A percentile compares a stretch with the other conserved stretches of the same genome.
These are phyloP conservation scores for Podospora fimiseda DNA, from an alignment of 495 filamentous ascomycete species.

Conservation along the genomic window DNA sequence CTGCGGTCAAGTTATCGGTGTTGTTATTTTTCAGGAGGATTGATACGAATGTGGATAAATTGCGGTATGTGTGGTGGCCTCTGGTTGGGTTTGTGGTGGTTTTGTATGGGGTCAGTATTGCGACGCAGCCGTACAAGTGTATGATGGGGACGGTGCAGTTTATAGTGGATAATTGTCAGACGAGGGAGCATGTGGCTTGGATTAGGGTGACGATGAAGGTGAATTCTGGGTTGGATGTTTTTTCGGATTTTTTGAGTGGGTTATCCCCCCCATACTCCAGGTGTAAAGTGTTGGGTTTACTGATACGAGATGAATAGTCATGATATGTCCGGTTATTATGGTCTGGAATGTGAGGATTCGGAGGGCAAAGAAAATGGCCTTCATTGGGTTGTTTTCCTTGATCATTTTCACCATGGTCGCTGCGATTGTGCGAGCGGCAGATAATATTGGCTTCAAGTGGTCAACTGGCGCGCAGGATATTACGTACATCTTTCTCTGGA, in stretches of 20 bases:
- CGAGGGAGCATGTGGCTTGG: background rate
- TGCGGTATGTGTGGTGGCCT: constrained; percentile 17
- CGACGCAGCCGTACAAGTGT: background rate
- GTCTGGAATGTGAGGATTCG: constrained; percentile 25
- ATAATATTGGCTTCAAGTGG: background rate
- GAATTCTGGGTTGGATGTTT: constrained; percentile 24
- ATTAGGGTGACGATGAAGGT: constrained; percentile 15
- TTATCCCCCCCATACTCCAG: constrained; percentile 8
- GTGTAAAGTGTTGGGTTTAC: no score
- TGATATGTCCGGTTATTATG: no score
- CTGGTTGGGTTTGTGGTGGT: constrained; percentile 12
- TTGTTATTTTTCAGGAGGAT: constrained; percentile 28
- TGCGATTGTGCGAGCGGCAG: constrained; percentile 20
- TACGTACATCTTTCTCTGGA: constrained; percentile 22
- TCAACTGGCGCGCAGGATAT: constrained; percentile 8
- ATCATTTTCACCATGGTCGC: constrained; percentile 24
- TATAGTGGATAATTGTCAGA: background rate
- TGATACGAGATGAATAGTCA: no score
- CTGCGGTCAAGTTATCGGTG: constrained; percentile 24
- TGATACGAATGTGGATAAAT: constrained; percentile 8
- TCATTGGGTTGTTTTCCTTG: constrained; percentile 29
- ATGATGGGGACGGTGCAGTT: background rate
- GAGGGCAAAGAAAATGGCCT: constrained; percentile 13
- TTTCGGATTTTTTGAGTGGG: constrained; percentile 25
- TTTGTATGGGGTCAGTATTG: constrained; percentile 10